A percentile compares a stretch with the other conserved stretches of the same genome.
phyloP scores from a whole-genome alignment of 306 rosid genomes.

The Fragaria nilgerrensis region DNA sequence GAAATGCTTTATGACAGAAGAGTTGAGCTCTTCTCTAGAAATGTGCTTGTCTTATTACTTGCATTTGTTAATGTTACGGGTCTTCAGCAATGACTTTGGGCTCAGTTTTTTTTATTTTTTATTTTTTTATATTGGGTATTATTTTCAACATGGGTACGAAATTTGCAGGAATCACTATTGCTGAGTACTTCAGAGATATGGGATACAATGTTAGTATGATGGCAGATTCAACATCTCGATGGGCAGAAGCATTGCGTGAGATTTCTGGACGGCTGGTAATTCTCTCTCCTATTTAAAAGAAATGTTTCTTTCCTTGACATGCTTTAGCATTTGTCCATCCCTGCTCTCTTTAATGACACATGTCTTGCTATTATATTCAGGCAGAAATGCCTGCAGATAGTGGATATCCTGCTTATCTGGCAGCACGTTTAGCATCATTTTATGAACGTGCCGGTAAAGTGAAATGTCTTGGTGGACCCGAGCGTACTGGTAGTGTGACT shows the following conservation, averaged over 20 bases:
- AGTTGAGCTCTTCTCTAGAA: not conserved
- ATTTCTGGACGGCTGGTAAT: slow-evolving; percentile 98
- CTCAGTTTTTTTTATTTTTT: no score
- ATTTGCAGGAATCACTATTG: slow-evolving; percentile 89
- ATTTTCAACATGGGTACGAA: not conserved
- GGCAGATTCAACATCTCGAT: slow-evolving; percentile 99
- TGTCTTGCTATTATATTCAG: slow-evolving; percentile 38
- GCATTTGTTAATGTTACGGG: not conserved
- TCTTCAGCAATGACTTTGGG: not conserved
- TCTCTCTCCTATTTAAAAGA: slow-evolving; percentile 11
- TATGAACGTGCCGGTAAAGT: slow-evolving; percentile 99
- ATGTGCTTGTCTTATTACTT: not conserved
- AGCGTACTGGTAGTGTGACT: slow-evolving; percentile 97
- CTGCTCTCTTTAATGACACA: slow-evolving; percentile 13
- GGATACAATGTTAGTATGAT: slow-evolving; percentile 99
- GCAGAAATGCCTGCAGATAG: slow-evolving; percentile 99
- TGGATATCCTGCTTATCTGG: slow-evolving; percentile 99
- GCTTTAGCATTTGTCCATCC: not conserved
- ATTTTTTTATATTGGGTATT: not conserved
- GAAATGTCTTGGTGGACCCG: slow-evolving; percentile 97
- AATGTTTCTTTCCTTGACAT: not conserved
- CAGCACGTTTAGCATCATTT: slow-evolving; percentile 98
- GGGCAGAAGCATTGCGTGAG: slow-evolving; percentile 99
- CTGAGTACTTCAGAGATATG: slow-evolving; percentile 99
- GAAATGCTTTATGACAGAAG: not conserved